Evolutionary conservation across 352 stramenopile genomes (phyloP).

Genomic region (Pythium phragmitis): DNA sequence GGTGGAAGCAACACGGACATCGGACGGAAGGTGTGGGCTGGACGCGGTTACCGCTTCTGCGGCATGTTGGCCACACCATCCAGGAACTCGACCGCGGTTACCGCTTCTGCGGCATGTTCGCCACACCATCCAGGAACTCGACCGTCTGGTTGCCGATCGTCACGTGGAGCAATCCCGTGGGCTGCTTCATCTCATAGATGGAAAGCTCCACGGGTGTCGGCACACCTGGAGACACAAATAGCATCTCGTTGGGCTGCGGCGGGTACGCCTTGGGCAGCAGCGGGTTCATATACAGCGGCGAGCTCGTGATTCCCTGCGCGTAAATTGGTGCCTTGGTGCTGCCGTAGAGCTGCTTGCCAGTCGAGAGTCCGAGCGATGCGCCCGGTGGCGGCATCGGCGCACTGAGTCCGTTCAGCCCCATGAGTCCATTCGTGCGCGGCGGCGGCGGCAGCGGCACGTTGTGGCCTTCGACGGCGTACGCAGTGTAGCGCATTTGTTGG

Average conservation of each 20-base stretch:
- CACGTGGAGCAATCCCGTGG: constrained; percentile 77
- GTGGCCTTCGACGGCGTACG: constrained; percentile 46
- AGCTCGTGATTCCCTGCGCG: constrained; percentile 17
- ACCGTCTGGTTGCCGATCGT: constrained; percentile 81
- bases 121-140: constrained; percentile 78
- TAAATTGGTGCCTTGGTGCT: constrained; percentile 25
- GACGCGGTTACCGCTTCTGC: constrained; percentile 59
- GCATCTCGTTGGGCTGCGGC: constrained; percentile 49
- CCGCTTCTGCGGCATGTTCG: constrained; percentile 83
- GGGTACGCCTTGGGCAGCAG: constrained; percentile 67
- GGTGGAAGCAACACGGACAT: constrained; percentile 20
- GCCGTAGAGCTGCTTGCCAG: constrained; percentile 27
- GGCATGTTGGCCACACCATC: constrained; percentile 84
- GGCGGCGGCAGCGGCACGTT: constrained; percentile 37
- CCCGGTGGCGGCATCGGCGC: constrained; percentile 35
- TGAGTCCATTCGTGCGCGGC: constrained; percentile 16
- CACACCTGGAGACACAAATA: constrained; percentile 65
- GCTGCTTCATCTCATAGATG: constrained; percentile 86
- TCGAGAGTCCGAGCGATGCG: constrained; percentile 35
- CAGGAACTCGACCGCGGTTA: constrained; percentile 79
- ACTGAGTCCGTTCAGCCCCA: constrained; percentile 18
- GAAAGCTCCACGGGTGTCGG: constrained; percentile 76
- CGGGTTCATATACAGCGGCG: constrained; percentile 60
- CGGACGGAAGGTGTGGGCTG: constrained; percentile 27
- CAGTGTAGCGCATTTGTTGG: constrained; percentile 50